These are phyloP conservation scores for Prunella vulgaris DNA, from an alignment of 257 asterid genomes.

Conservation along the genomic window DNA sequence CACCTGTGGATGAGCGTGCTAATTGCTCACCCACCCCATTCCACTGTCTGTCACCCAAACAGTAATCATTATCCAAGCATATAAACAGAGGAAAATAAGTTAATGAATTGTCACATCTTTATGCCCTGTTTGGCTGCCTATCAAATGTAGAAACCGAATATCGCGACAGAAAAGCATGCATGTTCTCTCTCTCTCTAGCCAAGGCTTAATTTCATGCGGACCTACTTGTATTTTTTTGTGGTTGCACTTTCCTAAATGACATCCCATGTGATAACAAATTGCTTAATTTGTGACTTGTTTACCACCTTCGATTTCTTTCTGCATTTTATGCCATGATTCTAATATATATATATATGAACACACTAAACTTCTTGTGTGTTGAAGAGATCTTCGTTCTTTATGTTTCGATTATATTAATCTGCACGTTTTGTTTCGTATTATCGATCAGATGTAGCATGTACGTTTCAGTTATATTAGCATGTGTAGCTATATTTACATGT, in stretches of 20 bases:
- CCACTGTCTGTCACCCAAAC: constrained; percentile 17
- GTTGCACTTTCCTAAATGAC: constrained; percentile 22
- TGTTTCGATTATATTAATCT: too few species aligned
- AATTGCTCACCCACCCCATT: constrained; percentile 20
- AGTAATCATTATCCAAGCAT: constrained; percentile 11
- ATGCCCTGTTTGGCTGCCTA: constrained; percentile 26
- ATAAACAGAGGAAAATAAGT: background rate
- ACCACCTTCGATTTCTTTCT: background rate
- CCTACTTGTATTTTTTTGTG: constrained; percentile 20
- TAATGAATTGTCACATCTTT: constrained; percentile 18
- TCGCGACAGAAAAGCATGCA: constrained; percentile 17
- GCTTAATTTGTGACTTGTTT: constrained; percentile 6
- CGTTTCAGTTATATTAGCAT: too few species aligned
- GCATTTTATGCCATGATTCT: background rate
- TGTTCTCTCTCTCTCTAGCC: background rate
- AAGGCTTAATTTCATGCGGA: background rate
- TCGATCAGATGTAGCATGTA: too few species aligned
- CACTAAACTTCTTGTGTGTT: too few species aligned
- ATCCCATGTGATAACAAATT: constrained; percentile 27
- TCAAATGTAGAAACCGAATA: constrained; percentile 19
- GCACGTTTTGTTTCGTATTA: too few species aligned
- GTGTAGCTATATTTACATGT: too few species aligned
- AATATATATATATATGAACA: too few species aligned
- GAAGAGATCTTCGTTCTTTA: too few species aligned
- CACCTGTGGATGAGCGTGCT: constrained; percentile 17